phyloP scores from a whole-genome alignment of 208 protist species.

The Wallacemonas sp. region DNA sequence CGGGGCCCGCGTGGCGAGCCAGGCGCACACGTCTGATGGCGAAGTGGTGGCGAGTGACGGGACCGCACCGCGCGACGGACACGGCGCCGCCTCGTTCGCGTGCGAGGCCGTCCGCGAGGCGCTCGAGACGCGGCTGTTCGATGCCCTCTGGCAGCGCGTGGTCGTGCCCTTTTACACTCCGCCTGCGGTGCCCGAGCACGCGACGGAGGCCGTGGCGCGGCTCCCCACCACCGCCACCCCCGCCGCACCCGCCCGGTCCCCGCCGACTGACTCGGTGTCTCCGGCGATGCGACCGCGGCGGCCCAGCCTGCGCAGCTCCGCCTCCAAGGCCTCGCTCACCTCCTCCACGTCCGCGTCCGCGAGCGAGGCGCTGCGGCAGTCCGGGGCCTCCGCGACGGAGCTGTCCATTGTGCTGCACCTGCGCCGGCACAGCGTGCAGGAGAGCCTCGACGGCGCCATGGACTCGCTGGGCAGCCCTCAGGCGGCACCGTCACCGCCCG shows the following conservation, averaged over 20 bases:
- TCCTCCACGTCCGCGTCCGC: slow-evolving; percentile 1
- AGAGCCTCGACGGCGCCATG: not conserved
- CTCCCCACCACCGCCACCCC: no score
- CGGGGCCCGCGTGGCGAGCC: not conserved
- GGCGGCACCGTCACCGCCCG: not conserved
- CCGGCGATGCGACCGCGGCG: not conserved
- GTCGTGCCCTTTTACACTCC: slow-evolving; percentile 43
- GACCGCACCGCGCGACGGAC: no score
- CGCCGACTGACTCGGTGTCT: no score
- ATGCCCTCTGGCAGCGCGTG: slow-evolving; percentile 36
- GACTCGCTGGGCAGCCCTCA: no score
- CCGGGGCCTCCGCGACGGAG: not conserved
- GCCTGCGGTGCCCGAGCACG: not conserved
- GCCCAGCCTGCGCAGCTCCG: not conserved
- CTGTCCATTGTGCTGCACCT: not conserved
- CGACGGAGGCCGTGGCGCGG: no score
- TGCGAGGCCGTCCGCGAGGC: not conserved
- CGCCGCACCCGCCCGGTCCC: no score
- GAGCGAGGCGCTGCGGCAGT: not conserved
- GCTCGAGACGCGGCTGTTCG: slow-evolving; percentile 36
- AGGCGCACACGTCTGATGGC: no score
- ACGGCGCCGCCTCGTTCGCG: no score
- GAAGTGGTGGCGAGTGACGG: no score
- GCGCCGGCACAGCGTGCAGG: slow-evolving; percentile 12
- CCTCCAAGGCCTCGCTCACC: not conserved